phyloP scores from a whole-genome alignment of 192 early-diverging fungal genomes.

The Podochytrium sp. region DNA sequence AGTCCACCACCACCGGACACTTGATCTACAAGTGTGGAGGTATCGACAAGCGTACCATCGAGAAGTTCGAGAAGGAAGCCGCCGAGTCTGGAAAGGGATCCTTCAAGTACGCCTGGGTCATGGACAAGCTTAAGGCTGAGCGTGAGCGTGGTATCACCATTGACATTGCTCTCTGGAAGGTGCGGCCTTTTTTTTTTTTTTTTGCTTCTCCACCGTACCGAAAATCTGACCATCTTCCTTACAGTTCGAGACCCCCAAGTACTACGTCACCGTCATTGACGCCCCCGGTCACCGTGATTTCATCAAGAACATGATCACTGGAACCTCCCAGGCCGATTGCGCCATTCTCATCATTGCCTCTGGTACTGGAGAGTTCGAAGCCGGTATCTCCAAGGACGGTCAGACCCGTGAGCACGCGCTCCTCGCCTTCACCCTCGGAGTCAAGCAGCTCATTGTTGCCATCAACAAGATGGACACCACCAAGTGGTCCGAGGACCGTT shows the following conservation, averaged over 20 bases:
- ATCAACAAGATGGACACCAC: slow-evolving; percentile 99
- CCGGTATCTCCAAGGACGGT: slow-evolving; percentile 98
- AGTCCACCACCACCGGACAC: slow-evolving; percentile 99
- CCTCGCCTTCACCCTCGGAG: slow-evolving; percentile 97
- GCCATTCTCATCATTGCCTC: slow-evolving; percentile 95
- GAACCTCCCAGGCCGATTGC: slow-evolving; percentile 98
- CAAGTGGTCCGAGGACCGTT: slow-evolving; percentile 94
- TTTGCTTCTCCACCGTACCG: background rate
- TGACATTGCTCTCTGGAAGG: slow-evolving; percentile 95
- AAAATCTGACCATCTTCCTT: slow-evolving; percentile 34
- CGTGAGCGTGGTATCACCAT: slow-evolving; percentile 99
- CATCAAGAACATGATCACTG: slow-evolving; percentile 95
- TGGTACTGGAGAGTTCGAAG: slow-evolving; percentile 90
- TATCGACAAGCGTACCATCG: slow-evolving; percentile 99
- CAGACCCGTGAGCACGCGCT: slow-evolving; percentile 99
- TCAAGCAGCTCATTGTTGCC: slow-evolving; percentile 97
- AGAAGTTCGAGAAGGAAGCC: slow-evolving; percentile 99
- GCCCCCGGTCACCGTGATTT: slow-evolving; percentile 99
- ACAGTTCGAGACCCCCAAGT: slow-evolving; percentile 88
- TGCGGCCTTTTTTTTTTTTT: background rate
- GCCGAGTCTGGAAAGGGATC: slow-evolving; percentile 99
- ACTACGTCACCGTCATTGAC: slow-evolving; percentile 98
- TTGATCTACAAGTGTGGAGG: slow-evolving; percentile 99
- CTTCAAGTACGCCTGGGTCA: slow-evolving; percentile 99
- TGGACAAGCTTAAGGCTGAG: slow-evolving; percentile 99